phyloP scores from a whole-genome alignment of 371 early-diverging fungal species.

The Mucor mucedo region DNA sequence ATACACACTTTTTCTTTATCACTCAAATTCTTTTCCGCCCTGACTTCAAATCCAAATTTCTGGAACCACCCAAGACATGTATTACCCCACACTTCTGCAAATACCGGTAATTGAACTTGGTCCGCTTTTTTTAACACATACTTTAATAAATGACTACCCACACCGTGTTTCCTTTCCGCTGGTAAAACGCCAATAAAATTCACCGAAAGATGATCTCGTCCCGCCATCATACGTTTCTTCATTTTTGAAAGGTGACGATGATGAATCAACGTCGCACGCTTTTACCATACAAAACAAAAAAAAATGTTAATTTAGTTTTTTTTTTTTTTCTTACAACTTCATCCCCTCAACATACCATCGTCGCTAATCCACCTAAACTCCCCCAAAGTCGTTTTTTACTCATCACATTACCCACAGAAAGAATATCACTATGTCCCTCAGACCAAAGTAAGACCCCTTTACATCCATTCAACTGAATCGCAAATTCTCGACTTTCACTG shows the following conservation, averaged over 20 bases:
- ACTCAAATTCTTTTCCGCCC: conserved; percentile 15
- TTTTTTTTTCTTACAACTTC: too few relatives aligned
- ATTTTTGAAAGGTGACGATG: conserved; percentile 24
- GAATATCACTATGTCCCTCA: conserved; percentile 22
- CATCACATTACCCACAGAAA: conserved; percentile 24
- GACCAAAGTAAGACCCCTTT: conserved; percentile 40
- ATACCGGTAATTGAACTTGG: conserved; percentile 34
- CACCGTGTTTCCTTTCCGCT: conserved; percentile 22
- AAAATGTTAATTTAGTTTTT: too few relatives aligned
- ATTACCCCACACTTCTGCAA: conserved; percentile 35
- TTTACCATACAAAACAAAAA: too few relatives aligned
- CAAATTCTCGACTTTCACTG: conserved; percentile 35
- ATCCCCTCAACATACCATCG: conserved; percentile 31
- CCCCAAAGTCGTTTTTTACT: conserved; percentile 28
- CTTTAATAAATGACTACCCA: conserved; percentile 24
- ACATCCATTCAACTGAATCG: conserved; percentile 38
- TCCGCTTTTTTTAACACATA: conserved; percentile 33
- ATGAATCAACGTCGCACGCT: conserved; percentile 24
- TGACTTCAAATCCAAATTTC: conserved; percentile 24
- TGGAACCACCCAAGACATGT: conserved; percentile 22
- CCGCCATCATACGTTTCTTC: conserved; percentile 24
- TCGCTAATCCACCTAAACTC: conserved; percentile 21
- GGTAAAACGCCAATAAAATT: conserved; percentile 39
- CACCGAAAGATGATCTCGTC: conserved; percentile 26
- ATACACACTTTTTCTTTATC: conserved; percentile 13